Percentiles rank a stretch among this genome's conserved stretches.
Evolutionary conservation across 1,284 basidiomycete species (phyloP).

Genomic region (Leccinum pachyderme): DNA sequence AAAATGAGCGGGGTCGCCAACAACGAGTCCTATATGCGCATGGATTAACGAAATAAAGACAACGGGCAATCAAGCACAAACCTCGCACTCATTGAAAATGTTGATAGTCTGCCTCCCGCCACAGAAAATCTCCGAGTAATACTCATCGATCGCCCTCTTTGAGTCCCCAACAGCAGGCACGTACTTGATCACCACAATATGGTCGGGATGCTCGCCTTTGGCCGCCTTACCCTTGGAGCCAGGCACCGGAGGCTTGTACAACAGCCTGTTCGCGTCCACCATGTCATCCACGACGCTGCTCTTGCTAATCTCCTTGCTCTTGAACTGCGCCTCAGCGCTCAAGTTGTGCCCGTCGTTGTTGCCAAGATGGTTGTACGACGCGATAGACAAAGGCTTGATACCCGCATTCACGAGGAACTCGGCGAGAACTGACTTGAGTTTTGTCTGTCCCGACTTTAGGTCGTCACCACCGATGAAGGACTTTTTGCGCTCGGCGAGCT

Average conservation of each 20-base stretch:
- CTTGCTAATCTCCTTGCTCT: constrained; percentile 98
- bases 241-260: constrained; percentile 79
- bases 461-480: constrained; percentile 98
- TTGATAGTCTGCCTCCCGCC: constrained; percentile 82
- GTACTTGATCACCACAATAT: constrained; percentile 95
- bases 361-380: constrained; percentile 98
- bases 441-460: constrained; percentile 94
- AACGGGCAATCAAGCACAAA: constrained; percentile 22
- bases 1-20: constrained; percentile 95
- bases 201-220: constrained; percentile 95
- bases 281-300: constrained; percentile 97
- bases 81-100: constrained; percentile 96
- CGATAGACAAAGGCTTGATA: constrained; percentile 96
- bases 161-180: constrained; percentile 94
- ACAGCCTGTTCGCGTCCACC: constrained; percentile 87
- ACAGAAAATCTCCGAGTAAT: constrained; percentile 92
- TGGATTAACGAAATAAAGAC: constrained; percentile 5
- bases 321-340: constrained; percentile 92
- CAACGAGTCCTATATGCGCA: constrained; percentile 73
- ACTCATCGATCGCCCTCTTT: constrained; percentile 98
- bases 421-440: constrained; percentile 93
- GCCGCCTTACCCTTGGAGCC: constrained; percentile 62
- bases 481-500: constrained; percentile 86
- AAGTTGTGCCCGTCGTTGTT: constrained; percentile 98
- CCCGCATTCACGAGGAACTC: constrained; percentile 99